Evolutionary conservation across 176 grass and related monocot species (phyloP).

Genomic region (Oryza longistaminata): DNA sequence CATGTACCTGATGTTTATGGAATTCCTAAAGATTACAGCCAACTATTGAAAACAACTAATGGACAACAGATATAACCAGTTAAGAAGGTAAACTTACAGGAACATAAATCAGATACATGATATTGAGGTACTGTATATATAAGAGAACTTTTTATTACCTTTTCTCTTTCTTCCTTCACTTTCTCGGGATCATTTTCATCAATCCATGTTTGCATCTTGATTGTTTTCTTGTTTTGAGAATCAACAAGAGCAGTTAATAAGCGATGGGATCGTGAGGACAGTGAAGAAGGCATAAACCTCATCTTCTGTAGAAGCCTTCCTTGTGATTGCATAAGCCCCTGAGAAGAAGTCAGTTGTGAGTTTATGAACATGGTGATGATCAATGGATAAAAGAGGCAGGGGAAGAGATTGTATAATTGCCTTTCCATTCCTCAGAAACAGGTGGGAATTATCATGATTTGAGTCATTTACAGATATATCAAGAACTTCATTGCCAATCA

Average conservation of each 20-base stretch:
- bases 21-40: neutral
- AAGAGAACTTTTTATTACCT: conserved; percentile 42
- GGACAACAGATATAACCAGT: neutral
- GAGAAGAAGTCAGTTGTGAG: conserved; percentile 20
- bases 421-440: conserved; percentile 87
- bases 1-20: neutral
- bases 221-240: conserved; percentile 91
- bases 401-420: conserved; percentile 30
- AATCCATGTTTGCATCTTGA: conserved; percentile 93
- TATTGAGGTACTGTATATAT: neutral
- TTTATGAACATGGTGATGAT: conserved; percentile 10
- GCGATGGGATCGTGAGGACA: conserved; percentile 89
- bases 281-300: conserved; percentile 97
- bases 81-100: neutral
- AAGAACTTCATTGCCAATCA: conserved; percentile 98
- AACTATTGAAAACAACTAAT: neutral
- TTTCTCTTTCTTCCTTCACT: conserved; percentile 85
- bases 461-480: conserved; percentile 91
- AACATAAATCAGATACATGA: neutral
- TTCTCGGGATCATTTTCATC: conserved; percentile 84
- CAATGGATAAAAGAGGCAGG: conserved; percentile 1
- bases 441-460: conserved; percentile 81
- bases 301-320: conserved; percentile 87
- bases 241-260: conserved; percentile 91
- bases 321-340: conserved; percentile 98